Base-by-base conservation (phyloP, 148 eudicot genomes). In the Chenopodium suecicum region DNA sequence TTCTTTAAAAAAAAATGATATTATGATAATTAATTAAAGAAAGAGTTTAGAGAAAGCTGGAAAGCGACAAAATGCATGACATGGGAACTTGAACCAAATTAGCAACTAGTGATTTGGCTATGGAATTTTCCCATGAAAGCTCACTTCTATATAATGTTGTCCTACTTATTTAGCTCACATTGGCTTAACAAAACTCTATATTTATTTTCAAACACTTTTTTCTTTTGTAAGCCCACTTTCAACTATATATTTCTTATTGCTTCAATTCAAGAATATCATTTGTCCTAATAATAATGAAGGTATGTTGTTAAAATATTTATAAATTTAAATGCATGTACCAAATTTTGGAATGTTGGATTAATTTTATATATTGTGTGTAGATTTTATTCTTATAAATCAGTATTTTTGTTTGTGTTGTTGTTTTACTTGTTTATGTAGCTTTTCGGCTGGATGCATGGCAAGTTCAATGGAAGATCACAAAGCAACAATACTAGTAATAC, bases 401-500 rank as follows among this genome's bases (percentile, higher is more conserved):
- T 37, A 37, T 37, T 37, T 37, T 41, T 52, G 12, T 50, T 27
- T 34, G 16, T 37, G 10, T 66, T 0, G 41, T 37, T 37, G 44
- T 37, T 37, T 37, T 37, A 37, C 44, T 65, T 58, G 8, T 31
- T 37, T 23, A 9, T 90, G 81, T 79, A 91, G 97, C 79, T 90
- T 64, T 91, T 93, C 56, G 83, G 88, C 63, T 93, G 93, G 97
- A 80, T 90, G 82, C 92, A 89, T 32, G 89, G 78, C 85, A 90
- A 91, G 86, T 73, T 86, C 29, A 89, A 66, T 82, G 92, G 89
- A 14, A 90, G 75, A 50, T 56, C 62, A 56, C 86, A 85, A 81
- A 84, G 32, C 54, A 82, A 19, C 31, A 80, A 29, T 54, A 37
- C 7, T 37, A 88, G 63, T 41, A 84, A 87, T 65, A 27, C 87